Evolutionary conservation across 768 basidiomycete species (phyloP), one percentile per base, ranked within the genome.

Genomic region (Hericium coralloides): DNA sequence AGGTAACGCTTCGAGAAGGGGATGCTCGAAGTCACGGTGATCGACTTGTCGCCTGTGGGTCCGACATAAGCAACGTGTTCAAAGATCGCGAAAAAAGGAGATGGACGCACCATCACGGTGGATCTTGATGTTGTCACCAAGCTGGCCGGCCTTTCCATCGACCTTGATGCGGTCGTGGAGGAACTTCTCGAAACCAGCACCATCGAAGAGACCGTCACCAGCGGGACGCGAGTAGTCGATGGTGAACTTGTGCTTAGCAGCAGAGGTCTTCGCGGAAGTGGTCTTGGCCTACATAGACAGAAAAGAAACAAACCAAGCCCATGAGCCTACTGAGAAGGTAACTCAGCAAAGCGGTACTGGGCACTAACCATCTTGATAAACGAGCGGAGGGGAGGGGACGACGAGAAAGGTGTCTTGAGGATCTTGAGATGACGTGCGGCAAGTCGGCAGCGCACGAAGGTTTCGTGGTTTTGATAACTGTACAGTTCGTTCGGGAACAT

Each of bases 1-100:
- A 98, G 85, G 74, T 97, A 98, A 57, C 92, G 83, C 78, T 98
- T 98, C 52, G 95, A 98, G 76, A 98, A 88, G 56, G 92, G 85
- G 70, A 95, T 85, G 67, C 76, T 85, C 54, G 93, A 87, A 53
- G 86, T 84, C 64, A 98, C 83, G 56, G 84, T 87, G 71, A 98
- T 80, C 76, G 87, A 92, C 68, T 77, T 85, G 73, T 82, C 83
- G 61, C 84, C 89, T 91, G 60, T 20, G 57, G 43, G 26, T 56
- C 3, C 59, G 37, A 17, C 14, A 49, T 20, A 20, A 38, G 20
- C 18, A 5, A n/a, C 23, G 10, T 31, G 31, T 6, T 31, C 31
- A 31, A 31, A 8, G 7, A 8, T 8, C 31, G 31, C 31, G 7
- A 31, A 10, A 38, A 12, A 55, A 17, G 12, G 23, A 10, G 52